Evolutionary conservation across 768 basidiomycete genomes (phyloP).

Genomic region (Nevesoporus exiguus): DNA sequence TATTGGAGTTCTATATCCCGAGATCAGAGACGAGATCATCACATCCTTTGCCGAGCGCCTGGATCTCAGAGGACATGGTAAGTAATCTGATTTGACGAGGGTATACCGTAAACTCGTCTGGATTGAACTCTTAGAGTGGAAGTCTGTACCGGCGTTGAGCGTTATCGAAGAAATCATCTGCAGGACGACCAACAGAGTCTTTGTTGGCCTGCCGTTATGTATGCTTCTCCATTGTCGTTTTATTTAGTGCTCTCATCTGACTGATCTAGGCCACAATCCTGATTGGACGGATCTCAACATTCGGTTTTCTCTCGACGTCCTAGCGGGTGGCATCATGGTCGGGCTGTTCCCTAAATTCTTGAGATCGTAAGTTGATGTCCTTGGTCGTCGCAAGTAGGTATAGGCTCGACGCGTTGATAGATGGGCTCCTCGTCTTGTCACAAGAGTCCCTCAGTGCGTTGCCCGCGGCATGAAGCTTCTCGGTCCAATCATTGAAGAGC

Average conservation of each 20-base stretch:
- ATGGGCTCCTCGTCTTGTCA: background rate
- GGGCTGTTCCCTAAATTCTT: background rate
- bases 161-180: conserved; percentile 35
- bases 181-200: conserved; percentile 42
- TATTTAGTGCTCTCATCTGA: background rate
- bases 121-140: conserved; percentile 50
- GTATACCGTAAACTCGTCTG: background rate
- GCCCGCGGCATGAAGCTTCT: conserved; percentile 17
- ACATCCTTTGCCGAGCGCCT: conserved; percentile 40
- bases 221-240: background rate
- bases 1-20: conserved; percentile 36
- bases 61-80: conserved; percentile 18
- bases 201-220: conserved; percentile 51
- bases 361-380: background rate
- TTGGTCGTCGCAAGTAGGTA: too few relatives aligned
- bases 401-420: too few relatives aligned
- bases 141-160: conserved; percentile 24
- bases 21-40: conserved; percentile 46
- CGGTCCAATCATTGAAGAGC: conserved; percentile 32
- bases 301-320: conserved; percentile 29
- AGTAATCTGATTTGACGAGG: background rate
- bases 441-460: too few relatives aligned
- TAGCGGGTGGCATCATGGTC: background rate
- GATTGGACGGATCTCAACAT: conserved; percentile 36
- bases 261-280: conserved; percentile 32